Percentiles rank a stretch among this genome's conserved stretches.
phyloP scores from a whole-genome alignment of 495 filamentous ascomycete species.

The Podospora australis region DNA sequence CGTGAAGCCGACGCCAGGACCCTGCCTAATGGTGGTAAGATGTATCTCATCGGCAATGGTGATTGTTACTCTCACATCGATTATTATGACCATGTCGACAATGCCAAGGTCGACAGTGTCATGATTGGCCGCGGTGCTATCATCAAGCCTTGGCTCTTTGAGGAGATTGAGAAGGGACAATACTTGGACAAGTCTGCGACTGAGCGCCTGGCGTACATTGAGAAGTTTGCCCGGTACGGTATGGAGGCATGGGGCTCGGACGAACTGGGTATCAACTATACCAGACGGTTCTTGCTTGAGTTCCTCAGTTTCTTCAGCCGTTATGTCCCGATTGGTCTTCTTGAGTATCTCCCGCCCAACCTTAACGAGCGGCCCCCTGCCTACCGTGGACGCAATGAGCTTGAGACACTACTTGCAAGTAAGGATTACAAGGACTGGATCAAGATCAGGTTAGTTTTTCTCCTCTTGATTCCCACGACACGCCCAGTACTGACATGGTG shows the following conservation, averaged over 20 bases:
- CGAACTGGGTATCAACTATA: slow-evolving; percentile 84
- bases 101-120: slow-evolving; percentile 73
- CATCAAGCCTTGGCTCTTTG: slow-evolving; percentile 96
- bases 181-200: slow-evolving; percentile 89
- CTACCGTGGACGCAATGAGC: slow-evolving; percentile 74
- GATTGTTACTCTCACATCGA: slow-evolving; percentile 91
- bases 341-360: slow-evolving; percentile 79
- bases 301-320: slow-evolving; percentile 89
- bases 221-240: slow-evolving; percentile 84
- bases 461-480: background rate
- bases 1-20: slow-evolving; percentile 63
- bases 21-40: slow-evolving; percentile 51
- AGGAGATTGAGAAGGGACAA: slow-evolving; percentile 86
- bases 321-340: slow-evolving; percentile 82
- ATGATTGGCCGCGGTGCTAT: slow-evolving; percentile 91
- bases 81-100: slow-evolving; percentile 70
- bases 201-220: slow-evolving; percentile 77
- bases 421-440: slow-evolving; percentile 95
- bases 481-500: background rate
- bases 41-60: slow-evolving; percentile 93
- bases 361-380: slow-evolving; percentile 83
- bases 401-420: slow-evolving; percentile 87
- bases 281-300: slow-evolving; percentile 84
- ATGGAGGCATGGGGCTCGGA: slow-evolving; percentile 92
- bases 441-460: slow-evolving; percentile 77